Evolutionary conservation across 1,139 yeast species (phyloP), one percentile per base, ranked within the genome.

Genomic region (Geotrichum bryndzae): DNA sequence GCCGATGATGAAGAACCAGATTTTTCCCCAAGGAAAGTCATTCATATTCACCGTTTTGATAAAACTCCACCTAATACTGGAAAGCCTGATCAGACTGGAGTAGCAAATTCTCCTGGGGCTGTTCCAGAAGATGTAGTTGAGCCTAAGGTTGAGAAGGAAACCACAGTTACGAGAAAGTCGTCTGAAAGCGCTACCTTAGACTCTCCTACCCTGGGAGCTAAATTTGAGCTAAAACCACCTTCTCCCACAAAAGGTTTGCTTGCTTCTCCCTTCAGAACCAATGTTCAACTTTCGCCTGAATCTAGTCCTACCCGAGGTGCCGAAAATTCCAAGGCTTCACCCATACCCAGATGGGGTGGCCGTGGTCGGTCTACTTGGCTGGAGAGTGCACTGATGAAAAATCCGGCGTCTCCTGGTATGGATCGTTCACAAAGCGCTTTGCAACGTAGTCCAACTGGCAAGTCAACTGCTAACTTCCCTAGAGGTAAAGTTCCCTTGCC

Each of bases 331-430:
- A 51, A 51, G n/a, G 25, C 52, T 22, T 45, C 62, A 11, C 33
- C 51, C 18, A 38, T 60, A 1, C 59, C 59, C 11, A 29, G 70
- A 22, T 67, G 70, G 69, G 69, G 58, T 13, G 10, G 70, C 55
- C 72, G 73, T 7, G 66, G 64, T 1, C 63, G 71, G 27, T 67
- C 72, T 6, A 69, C 73, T 1, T 71, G 73, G 73, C 61, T 71
- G 23, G 73, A 71, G 57, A 70, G 72, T 58, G 73, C 73, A 3
- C 58, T 71, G 51, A 68, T 65, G 60, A 69, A 68, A 55, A 68
- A 65, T 33, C 64, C 67, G 6, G 64, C 66, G 27, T 48, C 56
- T 13, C 57, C 58, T 45, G 55, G 59, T 7, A 29, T 35, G 27
- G 56, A 57, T 13, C 29, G 56, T 10, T 31, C 50, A 31, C 31